Evolutionary conservation across 2,329 filamentous ascomycete species (phyloP).

Genomic region (Xylariaceae sp.): DNA sequence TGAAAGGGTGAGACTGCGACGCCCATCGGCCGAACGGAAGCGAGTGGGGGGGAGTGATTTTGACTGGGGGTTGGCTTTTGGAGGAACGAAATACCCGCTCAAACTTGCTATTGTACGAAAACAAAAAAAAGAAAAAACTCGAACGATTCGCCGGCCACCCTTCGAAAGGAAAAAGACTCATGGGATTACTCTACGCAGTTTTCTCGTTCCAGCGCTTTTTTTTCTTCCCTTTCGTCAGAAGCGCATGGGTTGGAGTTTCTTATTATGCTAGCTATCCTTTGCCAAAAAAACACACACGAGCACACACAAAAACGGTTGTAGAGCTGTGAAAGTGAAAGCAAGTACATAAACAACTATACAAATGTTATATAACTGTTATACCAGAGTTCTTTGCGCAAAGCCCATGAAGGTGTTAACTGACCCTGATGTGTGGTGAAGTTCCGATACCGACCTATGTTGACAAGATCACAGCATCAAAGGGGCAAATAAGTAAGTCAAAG

Average conservation of each 20-base stretch:
- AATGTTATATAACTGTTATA: background rate
- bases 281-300: no score
- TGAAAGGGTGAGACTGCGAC: background rate
- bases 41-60: background rate
- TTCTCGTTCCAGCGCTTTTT: no score
- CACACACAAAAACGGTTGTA: constrained; percentile 1
- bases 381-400: no score
- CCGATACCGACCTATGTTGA: no score
- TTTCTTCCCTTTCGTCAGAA: constrained; percentile 17
- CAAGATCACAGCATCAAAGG: no score
- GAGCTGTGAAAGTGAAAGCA: constrained; percentile 1
- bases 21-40: background rate
- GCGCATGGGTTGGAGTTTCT: constrained; percentile 21
- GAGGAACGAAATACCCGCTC: constrained; percentile 7
- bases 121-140: background rate
- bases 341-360: background rate
- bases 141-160: no score
- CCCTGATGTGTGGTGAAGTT: no score
- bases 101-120: constrained; percentile 9
- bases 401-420: no score
- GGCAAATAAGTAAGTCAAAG: no score
- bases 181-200: no score
- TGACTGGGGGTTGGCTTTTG: constrained; percentile 1
- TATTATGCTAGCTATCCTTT: no score
- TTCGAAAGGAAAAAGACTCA: no score